Conservation (phyloP, 2,329 filamentous ascomycete genomes). For the Aspergillus pseudonomiae region DNA sequence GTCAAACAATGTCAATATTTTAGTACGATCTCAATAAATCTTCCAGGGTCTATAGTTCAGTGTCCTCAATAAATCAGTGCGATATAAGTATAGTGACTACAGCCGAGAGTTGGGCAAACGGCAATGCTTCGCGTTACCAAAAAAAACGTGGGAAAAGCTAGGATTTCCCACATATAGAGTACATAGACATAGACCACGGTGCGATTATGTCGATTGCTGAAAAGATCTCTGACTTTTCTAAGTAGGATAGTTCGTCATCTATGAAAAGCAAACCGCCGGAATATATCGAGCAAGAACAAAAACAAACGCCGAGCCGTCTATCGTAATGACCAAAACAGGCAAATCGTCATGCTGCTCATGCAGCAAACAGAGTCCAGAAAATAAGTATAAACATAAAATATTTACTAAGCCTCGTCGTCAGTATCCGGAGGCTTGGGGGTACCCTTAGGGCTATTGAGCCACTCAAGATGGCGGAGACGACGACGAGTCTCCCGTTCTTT, state of each 20-base stretch:
- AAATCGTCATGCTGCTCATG: not conserved
- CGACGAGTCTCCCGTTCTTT: slow-evolving; percentile 91
- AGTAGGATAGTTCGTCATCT: not conserved
- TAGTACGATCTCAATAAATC: not conserved
- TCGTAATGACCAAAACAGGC: slow-evolving; percentile 1
- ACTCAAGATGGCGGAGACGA: slow-evolving; percentile 78
- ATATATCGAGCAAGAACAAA: not conserved
- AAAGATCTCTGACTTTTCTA: not conserved
- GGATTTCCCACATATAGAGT: not conserved
- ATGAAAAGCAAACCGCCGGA: not conserved
- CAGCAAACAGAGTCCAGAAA: slow-evolving; percentile 2
- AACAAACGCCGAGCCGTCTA: slow-evolving; percentile 6
- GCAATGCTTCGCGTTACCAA: too few relatives aligned
- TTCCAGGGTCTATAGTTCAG: not conserved
- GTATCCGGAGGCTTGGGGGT: slow-evolving; percentile 77
- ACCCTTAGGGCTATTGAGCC: slow-evolving; percentile 82
- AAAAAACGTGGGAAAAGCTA: not conserved
- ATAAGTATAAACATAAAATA: slow-evolving; percentile 3
- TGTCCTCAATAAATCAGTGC: not conserved
- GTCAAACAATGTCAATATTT: not conserved
- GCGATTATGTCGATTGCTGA: not conserved
- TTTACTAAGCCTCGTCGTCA: slow-evolving; percentile 66
- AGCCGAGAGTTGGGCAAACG: too few relatives aligned
- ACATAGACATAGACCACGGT: not conserved
- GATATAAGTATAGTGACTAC: too few relatives aligned